These are phyloP conservation scores for Fusarium paranaense DNA, from an alignment of 2,329 filamentous ascomycete genomes.

Conservation along the genomic window DNA sequence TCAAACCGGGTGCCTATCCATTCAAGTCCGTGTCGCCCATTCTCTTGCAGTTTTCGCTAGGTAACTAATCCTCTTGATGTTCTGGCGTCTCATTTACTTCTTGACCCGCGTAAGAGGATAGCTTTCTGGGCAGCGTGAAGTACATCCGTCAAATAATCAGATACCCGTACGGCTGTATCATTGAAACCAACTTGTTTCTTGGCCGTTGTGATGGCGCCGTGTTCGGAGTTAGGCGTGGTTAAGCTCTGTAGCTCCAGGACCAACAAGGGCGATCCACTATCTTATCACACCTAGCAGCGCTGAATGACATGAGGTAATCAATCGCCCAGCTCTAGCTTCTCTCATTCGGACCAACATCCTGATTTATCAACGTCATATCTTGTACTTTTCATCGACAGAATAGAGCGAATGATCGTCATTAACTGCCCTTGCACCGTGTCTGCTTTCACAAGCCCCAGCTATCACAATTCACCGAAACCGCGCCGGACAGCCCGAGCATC, in stretches of 20 bases:
- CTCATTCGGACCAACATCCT: neutral
- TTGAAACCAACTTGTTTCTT: neutral
- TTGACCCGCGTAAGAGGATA: too few relatives aligned
- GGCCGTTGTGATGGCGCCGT: neutral
- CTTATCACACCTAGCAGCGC: slow-evolving; percentile 39
- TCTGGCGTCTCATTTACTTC: too few relatives aligned
- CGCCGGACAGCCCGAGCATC: slow-evolving; percentile 28
- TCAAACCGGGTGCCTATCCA: too few relatives aligned
- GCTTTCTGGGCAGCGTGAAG: too few relatives aligned
- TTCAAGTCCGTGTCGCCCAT: too few relatives aligned
- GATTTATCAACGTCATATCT: neutral
- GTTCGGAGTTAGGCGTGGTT: slow-evolving; percentile 20
- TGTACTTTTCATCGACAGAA: neutral
- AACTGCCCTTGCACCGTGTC: neutral
- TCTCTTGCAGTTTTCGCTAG: too few relatives aligned
- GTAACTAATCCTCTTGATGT: too few relatives aligned
- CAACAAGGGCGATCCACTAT: slow-evolving; percentile 29
- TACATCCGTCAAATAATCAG: too few relatives aligned
- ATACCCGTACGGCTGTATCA: too few relatives aligned
- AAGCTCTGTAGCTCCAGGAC: slow-evolving; percentile 22
- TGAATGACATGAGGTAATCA: neutral
- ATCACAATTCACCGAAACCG: slow-evolving; percentile 13
- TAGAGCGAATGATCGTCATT: neutral
- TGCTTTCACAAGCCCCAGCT: neutral
- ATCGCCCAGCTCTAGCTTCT: neutral